phyloP scores from a whole-genome alignment of 2,329 filamentous ascomycete species.

The Aspergillus hiratsukae region DNA sequence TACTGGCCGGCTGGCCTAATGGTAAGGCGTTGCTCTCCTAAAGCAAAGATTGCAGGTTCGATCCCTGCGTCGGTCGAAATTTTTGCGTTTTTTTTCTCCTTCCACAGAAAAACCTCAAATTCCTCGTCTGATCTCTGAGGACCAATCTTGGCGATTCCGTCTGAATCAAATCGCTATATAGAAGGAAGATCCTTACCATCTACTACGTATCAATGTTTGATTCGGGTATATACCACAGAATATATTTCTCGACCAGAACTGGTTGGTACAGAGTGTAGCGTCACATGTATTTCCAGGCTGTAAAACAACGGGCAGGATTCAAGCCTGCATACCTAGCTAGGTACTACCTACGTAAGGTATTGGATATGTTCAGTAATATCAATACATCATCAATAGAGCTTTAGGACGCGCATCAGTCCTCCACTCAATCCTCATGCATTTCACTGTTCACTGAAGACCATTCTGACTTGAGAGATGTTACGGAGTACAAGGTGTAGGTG shows the following conservation, averaged over 20 bases:
- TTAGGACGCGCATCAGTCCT: neutral
- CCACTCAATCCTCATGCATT: neutral
- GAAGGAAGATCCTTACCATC: neutral
- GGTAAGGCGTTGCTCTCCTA: neutral
- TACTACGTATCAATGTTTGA: neutral
- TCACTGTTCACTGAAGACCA: neutral
- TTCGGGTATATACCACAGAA: neutral
- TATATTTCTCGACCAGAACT: neutral
- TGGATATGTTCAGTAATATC: neutral
- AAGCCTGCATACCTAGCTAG: neutral
- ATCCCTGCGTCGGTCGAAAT: neutral
- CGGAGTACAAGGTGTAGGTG: neutral
- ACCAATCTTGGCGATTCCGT: neutral
- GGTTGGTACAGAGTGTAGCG: neutral
- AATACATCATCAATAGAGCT: neutral
- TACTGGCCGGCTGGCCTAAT: neutral
- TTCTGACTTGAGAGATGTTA: neutral
- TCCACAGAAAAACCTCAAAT: neutral
- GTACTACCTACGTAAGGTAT: neutral
- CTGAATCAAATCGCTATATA: neutral
- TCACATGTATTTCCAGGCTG: neutral
- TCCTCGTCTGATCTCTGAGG: neutral
- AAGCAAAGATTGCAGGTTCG: neutral
- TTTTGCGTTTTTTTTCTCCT: neutral
- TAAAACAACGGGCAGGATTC: neutral